phyloP scores from a whole-genome alignment of 495 filamentous ascomycete species.

The Podospora australis region DNA sequence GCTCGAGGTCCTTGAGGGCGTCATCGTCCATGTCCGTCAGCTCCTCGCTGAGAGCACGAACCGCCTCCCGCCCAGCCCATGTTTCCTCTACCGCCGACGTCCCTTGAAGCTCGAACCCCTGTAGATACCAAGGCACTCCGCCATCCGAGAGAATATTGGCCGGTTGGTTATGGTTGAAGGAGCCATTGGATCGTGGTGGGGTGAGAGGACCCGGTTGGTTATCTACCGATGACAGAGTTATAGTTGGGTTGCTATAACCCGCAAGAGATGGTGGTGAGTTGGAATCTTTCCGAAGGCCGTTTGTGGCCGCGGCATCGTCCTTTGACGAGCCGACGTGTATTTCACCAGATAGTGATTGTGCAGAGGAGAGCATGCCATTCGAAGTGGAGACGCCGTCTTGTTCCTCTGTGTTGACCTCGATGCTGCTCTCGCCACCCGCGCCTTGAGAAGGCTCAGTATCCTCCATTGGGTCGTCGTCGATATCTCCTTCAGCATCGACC shows the following conservation, averaged over 20 bases:
- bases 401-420: slow-evolving; percentile 38
- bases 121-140: slow-evolving; percentile 83
- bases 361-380: slow-evolving; percentile 28
- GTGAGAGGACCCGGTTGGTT: slow-evolving; percentile 31
- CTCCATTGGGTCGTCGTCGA: slow-evolving; percentile 19
- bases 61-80: slow-evolving; percentile 68
- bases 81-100: slow-evolving; percentile 63
- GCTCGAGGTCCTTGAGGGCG: slow-evolving; percentile 58
- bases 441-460: slow-evolving; percentile 7
- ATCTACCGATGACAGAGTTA: background rate
- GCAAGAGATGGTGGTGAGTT: slow-evolving; percentile 35
- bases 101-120: slow-evolving; percentile 70
- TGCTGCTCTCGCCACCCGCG: slow-evolving; percentile 25
- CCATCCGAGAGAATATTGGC: slow-evolving; percentile 57
- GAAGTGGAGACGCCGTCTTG: slow-evolving; percentile 23
- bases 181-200: slow-evolving; percentile 45
- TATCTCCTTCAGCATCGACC: slow-evolving; percentile 13
- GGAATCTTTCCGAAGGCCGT: slow-evolving; percentile 26
- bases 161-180: slow-evolving; percentile 25
- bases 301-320: slow-evolving; percentile 14
- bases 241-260: slow-evolving; percentile 19
- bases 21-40: slow-evolving; percentile 85
- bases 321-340: slow-evolving; percentile 12
- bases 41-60: slow-evolving; percentile 76
- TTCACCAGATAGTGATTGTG: slow-evolving; percentile 12